Base-by-base conservation (phyloP, 306 rosid genomes). In the Acacia crassicarpa region DNA sequence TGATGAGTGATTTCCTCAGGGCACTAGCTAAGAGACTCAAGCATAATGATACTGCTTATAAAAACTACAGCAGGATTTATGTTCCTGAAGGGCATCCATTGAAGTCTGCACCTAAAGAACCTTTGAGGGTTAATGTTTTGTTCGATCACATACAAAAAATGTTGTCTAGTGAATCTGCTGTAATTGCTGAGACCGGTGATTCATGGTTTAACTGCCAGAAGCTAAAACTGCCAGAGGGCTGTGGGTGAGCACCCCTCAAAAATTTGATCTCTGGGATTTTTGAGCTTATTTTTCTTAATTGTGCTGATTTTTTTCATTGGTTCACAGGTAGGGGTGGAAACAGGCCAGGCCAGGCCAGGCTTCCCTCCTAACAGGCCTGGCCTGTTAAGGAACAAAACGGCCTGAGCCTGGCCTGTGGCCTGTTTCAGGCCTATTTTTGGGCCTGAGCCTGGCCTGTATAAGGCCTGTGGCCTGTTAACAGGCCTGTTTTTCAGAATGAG, bases 121-220 rank as follows among this genome's bases (percentile, higher is more conserved):
- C 94, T 9, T 79, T 91, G 81, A 87, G 94, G 80, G 92, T 89
- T 25, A 91, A 89, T 89, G 84, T 89, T 70, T 48, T 91, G 81
- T 91, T 91, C 56, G 83, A 89, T 20, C 92, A 91, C 48, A 83
- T 89, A 46, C 94, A 91, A 17, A 82, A 83, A 9, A 68, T 91
- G 91, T 46, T 91, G 45, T 84, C 88, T 61, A 0, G 76, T 83
- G 88, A 86, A 33, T 87, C 89, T 1, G 92, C 91, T 59, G 92
- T 91, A 17, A 91, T 91, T 78, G 94, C 94, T 54, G 92, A 91
- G 79, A 89, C 94, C 6, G 94, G 94, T 71, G 94, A 91, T 74
- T 91, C 94, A 1, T 91, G 92, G 94, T 91, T 91, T 78, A 91
- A 91, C 81, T 89, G 92, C 84, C 94, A 88, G 68, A 90, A 90